Conservation (phyloP, 805 yeast species). For the Debaryomyces maramus region DNA sequence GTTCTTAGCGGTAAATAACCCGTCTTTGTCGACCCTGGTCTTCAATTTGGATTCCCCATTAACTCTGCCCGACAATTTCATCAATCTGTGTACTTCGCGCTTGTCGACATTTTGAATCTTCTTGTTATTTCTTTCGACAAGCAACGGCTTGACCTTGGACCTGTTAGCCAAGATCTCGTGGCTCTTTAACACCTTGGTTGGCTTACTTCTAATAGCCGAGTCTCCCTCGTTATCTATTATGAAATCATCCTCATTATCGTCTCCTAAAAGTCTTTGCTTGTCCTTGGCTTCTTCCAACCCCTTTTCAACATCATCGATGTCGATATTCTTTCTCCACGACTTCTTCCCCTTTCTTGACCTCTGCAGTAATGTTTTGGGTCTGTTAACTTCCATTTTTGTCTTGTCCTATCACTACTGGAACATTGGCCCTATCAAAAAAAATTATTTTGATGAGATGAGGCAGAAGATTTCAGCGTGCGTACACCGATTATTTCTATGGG, state of each 20-base stretch:
- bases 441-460: conserved; percentile 1
- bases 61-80: conserved; percentile 76
- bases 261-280: conserved; percentile 53
- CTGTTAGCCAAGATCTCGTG: conserved; percentile 67
- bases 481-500: too few species aligned
- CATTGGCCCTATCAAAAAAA: not conserved
- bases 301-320: conserved; percentile 72
- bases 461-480: too few species aligned
- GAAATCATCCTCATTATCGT: conserved; percentile 60
- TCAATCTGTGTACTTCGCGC: conserved; percentile 60
- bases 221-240: conserved; percentile 43
- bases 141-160: conserved; percentile 74
- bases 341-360: conserved; percentile 88
- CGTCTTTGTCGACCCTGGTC: conserved; percentile 62
- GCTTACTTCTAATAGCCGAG: conserved; percentile 46
- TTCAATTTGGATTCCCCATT: conserved; percentile 52
- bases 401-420: not conserved
- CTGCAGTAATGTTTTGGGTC: conserved; percentile 61
- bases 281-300: conserved; percentile 72
- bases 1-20: conserved; percentile 46
- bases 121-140: conserved; percentile 35
- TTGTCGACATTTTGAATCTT: conserved; percentile 62
- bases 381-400: conserved; percentile 18
- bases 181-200: conserved; percentile 51
- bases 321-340: conserved; percentile 92